Percentiles rank a stretch among this genome's conserved stretches.
Evolutionary conservation across 352 stramenopile genomes (phyloP).

Genomic region (Phytophthora pseudosyringae): DNA sequence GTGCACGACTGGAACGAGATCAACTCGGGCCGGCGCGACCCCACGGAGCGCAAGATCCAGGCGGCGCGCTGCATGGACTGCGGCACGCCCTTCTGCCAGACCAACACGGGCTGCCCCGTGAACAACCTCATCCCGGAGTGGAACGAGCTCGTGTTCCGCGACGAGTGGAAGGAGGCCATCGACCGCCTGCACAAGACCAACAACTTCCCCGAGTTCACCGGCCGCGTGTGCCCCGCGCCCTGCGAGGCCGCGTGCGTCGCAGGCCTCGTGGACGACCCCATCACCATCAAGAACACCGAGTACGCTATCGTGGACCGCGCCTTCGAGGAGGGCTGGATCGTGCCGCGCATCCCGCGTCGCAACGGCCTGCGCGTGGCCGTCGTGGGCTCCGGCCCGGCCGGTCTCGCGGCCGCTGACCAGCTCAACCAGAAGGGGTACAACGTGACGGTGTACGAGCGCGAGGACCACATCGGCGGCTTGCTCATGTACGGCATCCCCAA

Average conservation of each 20-base stretch:
- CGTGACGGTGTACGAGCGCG: slow-evolving; percentile 97
- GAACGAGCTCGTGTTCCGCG: slow-evolving; percentile 98
- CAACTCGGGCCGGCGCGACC: slow-evolving; percentile 91
- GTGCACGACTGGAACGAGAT: slow-evolving; percentile 98
- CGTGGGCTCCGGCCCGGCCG: slow-evolving; percentile 93
- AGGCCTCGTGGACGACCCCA: slow-evolving; percentile 94
- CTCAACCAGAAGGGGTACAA: slow-evolving; percentile 98
- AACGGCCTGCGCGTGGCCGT: slow-evolving; percentile 96
- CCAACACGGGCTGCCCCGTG: slow-evolving; percentile 97
- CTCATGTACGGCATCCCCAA: slow-evolving; percentile 99
- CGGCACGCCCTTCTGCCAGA: slow-evolving; percentile 98
- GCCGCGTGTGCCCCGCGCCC: slow-evolving; percentile 96
- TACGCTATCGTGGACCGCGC: slow-evolving; percentile 98
- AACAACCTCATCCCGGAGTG: slow-evolving; percentile 99
- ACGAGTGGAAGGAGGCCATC: slow-evolving; percentile 97
- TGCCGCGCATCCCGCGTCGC: slow-evolving; percentile 91
- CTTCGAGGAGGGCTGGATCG: slow-evolving; percentile 96
- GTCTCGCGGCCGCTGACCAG: slow-evolving; percentile 95
- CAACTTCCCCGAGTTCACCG: slow-evolving; percentile 99
- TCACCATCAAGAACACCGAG: slow-evolving; percentile 99
- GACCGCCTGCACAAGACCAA: slow-evolving; percentile 98
- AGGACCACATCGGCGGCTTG: slow-evolving; percentile 95
- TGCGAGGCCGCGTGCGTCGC: slow-evolving; percentile 97
- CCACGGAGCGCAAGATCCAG: slow-evolving; percentile 92
- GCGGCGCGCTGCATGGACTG: slow-evolving; percentile 99